Base-by-base conservation (phyloP, 768 basidiomycete species). In the Agaricus sinodeliciosus region DNA sequence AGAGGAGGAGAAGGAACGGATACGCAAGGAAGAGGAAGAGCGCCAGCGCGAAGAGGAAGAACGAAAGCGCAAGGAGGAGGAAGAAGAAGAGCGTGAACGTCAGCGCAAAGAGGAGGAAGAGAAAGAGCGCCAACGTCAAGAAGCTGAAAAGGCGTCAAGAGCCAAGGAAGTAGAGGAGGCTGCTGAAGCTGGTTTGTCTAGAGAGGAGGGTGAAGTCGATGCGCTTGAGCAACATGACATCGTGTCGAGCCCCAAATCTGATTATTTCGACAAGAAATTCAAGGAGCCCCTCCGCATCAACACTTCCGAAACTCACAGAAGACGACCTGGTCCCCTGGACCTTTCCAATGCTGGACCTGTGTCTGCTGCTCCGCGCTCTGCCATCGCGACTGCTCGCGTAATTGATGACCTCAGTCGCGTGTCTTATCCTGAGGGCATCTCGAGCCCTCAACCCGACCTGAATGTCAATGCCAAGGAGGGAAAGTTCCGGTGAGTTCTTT, bases 381-480 rank as follows among this genome's bases (percentile, higher is more conserved):
- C 85, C 0, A 72, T 97, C 40, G 81, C 84, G 12, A 85, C 90
- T 9, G 95, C 95, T 35, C 81, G 85, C 48, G 80, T 83, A 57
- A 95, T 99, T 58, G 84, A 87, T 46, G 87, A 95, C 67, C 79
- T 98, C 43, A 75, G 75, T 31, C 71, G 79, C 43, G 77, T 97
- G 40, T 69, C 78, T 19, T 97, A 97, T 64, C 93, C 94, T 6
- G 85, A 85, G 51, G 84, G 87, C 43, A 80, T 93, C 65, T 76
- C 75, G 64, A 89, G 92, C 51, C 95, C 95, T 2, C 80, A 78
- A 58, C 71, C 85, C 6, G 92, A 91, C 59, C 85, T 98, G 59
- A 97, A 96, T 68, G 72, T 79, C 50, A 80, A 85, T 56, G 87
- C 85, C 6, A 81, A 85, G 69, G 82, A 90, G 51, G 93, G 93